Conservation (phyloP, 2,329 filamentous ascomycete species). For the Metarhizium guizhouense region DNA sequence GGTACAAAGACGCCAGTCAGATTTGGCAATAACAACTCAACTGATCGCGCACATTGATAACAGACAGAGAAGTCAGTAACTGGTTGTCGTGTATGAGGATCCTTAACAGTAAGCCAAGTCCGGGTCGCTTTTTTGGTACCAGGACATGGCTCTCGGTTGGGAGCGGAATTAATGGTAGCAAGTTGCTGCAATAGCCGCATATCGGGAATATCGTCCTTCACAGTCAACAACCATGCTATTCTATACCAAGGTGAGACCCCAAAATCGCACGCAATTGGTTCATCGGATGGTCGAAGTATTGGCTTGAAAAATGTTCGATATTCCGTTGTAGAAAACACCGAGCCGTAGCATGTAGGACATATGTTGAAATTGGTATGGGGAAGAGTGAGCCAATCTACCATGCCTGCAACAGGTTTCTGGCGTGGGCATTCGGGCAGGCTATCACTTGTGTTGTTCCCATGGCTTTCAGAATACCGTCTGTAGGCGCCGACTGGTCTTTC, state of each 20-base stretch:
- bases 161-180: conserved; percentile 44
- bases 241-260: conserved; percentile 71
- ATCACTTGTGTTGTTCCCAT: conserved; percentile 11
- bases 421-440: conserved; percentile 62
- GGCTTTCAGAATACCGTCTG: conserved; percentile 43
- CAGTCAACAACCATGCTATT: conserved; percentile 72
- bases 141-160: conserved; percentile 46
- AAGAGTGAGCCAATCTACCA: conserved; percentile 75
- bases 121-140: conserved; percentile 46
- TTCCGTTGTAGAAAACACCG: conserved; percentile 57
- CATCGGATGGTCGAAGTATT: conserved; percentile 47
- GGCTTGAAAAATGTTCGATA: conserved; percentile 57
- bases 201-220: conserved; percentile 59
- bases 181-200: conserved; percentile 62
- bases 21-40: conserved; percentile 66
- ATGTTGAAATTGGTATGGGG: conserved; percentile 66
- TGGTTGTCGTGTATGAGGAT: conserved; percentile 54
- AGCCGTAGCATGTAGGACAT: conserved; percentile 70
- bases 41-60: conserved; percentile 59
- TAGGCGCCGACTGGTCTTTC: conserved; percentile 37
- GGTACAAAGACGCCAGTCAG: conserved; percentile 58
- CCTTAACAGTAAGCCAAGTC: conserved; percentile 67
- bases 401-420: conserved; percentile 49
- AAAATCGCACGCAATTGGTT: conserved; percentile 66
- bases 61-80: conserved; percentile 70